phyloP scores from a whole-genome alignment of 1,284 basidiomycete genomes.

The Ganoderma leucocontextum region DNA sequence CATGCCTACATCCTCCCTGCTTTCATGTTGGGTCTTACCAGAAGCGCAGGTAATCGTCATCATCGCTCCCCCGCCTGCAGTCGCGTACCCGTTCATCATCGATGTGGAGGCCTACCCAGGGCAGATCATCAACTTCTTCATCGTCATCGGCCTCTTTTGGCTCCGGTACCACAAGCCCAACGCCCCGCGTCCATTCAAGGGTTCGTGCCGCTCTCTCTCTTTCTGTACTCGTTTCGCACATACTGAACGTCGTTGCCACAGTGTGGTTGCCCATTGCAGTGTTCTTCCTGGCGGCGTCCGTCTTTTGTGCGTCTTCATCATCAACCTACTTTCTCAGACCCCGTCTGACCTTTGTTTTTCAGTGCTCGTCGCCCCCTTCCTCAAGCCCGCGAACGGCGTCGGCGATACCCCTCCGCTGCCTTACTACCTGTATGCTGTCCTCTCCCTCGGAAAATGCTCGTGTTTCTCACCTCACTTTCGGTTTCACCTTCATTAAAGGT shows the following conservation, averaged over 20 bases:
- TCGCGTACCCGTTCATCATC: constrained; percentile 74
- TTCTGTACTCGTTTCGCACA: neutral
- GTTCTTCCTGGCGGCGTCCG: constrained; percentile 61
- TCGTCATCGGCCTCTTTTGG: constrained; percentile 67
- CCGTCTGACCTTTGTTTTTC: neutral
- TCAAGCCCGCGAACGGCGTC: constrained; percentile 59
- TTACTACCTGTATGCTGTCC: constrained; percentile 58
- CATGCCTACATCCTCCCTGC: neutral
- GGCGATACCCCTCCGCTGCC: constrained; percentile 68
- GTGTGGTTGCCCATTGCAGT: constrained; percentile 65
- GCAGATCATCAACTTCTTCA: constrained; percentile 65
- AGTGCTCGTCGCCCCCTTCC: constrained; percentile 66
- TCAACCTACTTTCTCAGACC: neutral
- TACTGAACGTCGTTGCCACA: constrained; percentile 29
- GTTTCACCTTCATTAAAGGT: constrained; percentile 42
- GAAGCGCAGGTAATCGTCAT: constrained; percentile 57
- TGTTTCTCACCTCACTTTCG: neutral
- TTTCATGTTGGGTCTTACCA: neutral
- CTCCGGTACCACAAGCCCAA: constrained; percentile 60
- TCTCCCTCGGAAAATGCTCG: neutral
- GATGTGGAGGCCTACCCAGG: constrained; percentile 65
- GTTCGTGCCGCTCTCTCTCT: constrained; percentile 31
- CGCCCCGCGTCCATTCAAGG: constrained; percentile 61
- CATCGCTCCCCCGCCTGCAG: constrained; percentile 64
- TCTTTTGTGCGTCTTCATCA: constrained; percentile 52